Conservation (phyloP, 129 eudicot genomes). For the Gnaphalium uliginosum region DNA sequence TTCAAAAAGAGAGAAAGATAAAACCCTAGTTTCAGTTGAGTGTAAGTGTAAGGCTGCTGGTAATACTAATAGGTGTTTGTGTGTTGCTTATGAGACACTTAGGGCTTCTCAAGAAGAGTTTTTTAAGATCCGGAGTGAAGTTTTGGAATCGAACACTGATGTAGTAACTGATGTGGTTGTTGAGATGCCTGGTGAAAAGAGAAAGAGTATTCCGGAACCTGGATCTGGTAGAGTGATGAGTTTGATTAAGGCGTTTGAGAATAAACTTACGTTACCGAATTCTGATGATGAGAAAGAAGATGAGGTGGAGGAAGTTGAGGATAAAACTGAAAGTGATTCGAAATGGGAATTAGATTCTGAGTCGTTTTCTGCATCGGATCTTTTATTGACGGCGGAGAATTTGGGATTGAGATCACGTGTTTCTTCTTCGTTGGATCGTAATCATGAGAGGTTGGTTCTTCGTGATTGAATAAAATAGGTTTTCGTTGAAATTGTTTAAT, state of each 20-base stretch:
- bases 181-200: constrained; percentile 45
- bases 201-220: constrained; percentile 48
- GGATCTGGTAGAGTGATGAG: constrained; percentile 79
- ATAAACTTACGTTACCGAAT: constrained; percentile 53
- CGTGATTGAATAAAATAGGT: not conserved
- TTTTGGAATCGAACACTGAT: constrained; percentile 7
- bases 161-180: constrained; percentile 23
- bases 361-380: constrained; percentile 61
- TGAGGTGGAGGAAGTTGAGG: constrained; percentile 28
- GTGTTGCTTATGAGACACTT: constrained; percentile 81
- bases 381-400: constrained; percentile 71
- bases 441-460: constrained; percentile 66
- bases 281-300: constrained; percentile 38
- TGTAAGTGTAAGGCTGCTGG: constrained; percentile 68
- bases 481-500: not conserved
- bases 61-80: constrained; percentile 54
- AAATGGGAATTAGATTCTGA: constrained; percentile 58
- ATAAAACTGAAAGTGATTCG: constrained; percentile 24
- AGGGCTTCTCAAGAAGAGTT: constrained; percentile 95
- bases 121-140: constrained; percentile 40
- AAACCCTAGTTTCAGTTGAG: constrained; percentile 23
- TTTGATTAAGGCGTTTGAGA: constrained; percentile 88
- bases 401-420: constrained; percentile 63
- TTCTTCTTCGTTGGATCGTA: constrained; percentile 65
- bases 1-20: constrained; percentile 37